Evolutionary conservation across 495 filamentous ascomycete genomes (phyloP).

Genomic region (Cairneyella variabilis): DNA sequence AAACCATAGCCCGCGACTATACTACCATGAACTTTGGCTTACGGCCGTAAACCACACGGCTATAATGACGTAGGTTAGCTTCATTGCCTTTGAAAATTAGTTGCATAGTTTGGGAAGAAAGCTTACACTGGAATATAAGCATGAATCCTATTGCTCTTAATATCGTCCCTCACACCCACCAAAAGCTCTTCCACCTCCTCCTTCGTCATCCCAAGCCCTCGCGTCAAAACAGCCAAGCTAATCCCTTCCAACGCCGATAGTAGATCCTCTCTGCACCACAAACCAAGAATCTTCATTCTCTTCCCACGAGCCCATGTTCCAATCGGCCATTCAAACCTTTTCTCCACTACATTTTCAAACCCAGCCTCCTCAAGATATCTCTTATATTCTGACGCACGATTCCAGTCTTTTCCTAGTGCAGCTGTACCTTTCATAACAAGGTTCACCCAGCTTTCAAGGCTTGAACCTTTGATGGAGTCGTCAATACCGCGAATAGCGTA

Average conservation of each 20-base stretch:
- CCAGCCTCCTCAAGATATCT: slow-evolving; percentile 43
- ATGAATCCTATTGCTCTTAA: slow-evolving; percentile 19
- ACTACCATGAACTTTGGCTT: too few species aligned
- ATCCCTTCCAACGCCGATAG: slow-evolving; percentile 41
- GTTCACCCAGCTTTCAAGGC: slow-evolving; percentile 26
- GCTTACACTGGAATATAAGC: slow-evolving; percentile 22
- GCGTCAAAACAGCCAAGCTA: slow-evolving; percentile 43
- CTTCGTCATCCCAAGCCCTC: slow-evolving; percentile 41
- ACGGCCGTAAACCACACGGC: too few species aligned
- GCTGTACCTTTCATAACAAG: background rate
- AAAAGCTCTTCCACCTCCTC: slow-evolving; percentile 19
- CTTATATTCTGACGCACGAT: background rate
- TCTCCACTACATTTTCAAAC: slow-evolving; percentile 32
- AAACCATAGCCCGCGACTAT: too few species aligned
- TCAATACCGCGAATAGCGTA: slow-evolving; percentile 11
- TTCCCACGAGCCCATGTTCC: background rate
- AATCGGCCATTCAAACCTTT: background rate
- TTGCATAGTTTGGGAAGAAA: too few species aligned
- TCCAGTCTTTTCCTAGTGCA: background rate
- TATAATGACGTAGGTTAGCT: too few species aligned
- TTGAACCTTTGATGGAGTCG: background rate
- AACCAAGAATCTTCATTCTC: slow-evolving; percentile 2
- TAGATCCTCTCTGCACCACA: slow-evolving; percentile 40
- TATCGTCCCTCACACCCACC: slow-evolving; percentile 16
- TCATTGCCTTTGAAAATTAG: too few species aligned